A percentile compares a stretch with the other conserved stretches of the same genome.
These are phyloP conservation scores for Fusarium nelsonii DNA, from an alignment of 2,329 filamentous ascomycete species.

Conservation along the genomic window DNA sequence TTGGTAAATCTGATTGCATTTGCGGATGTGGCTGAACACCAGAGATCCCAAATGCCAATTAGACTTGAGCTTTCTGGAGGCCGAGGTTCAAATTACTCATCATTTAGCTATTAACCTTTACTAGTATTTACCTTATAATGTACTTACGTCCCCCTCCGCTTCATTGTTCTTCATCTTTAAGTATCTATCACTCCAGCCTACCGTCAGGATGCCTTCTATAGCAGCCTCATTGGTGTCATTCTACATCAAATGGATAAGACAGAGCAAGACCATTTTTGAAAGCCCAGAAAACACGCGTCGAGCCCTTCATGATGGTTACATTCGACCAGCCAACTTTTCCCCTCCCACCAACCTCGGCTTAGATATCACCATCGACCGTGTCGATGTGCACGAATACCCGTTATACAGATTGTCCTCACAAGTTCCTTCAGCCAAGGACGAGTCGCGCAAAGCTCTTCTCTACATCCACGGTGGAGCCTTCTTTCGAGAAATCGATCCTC, in stretches of 20 bases:
- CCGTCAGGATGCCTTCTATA: background rate
- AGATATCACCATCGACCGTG: background rate
- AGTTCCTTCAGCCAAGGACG: background rate
- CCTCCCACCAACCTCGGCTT: conserved; percentile 1
- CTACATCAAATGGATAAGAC: background rate
- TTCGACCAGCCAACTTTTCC: background rate
- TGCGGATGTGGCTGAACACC: too few species aligned
- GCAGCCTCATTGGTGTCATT: background rate
- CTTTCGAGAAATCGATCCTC: background rate
- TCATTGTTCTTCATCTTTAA: background rate
- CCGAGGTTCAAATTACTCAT: too few species aligned
- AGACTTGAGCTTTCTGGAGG: too few species aligned
- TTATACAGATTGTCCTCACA: background rate
- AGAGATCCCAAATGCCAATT: too few species aligned
- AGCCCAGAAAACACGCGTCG: background rate
- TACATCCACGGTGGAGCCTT: conserved; percentile 5
- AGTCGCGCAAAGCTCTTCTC: background rate
- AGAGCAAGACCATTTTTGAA: background rate
- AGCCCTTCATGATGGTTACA: background rate
- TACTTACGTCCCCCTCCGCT: background rate
- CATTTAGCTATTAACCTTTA: background rate
- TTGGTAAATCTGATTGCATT: too few species aligned
- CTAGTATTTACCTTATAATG: background rate
- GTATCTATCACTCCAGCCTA: background rate
- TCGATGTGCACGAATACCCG: conserved; percentile 9